Base-by-base conservation (phyloP, 2,329 filamentous ascomycete species). In the Apiospora kogelbergensis region DNA sequence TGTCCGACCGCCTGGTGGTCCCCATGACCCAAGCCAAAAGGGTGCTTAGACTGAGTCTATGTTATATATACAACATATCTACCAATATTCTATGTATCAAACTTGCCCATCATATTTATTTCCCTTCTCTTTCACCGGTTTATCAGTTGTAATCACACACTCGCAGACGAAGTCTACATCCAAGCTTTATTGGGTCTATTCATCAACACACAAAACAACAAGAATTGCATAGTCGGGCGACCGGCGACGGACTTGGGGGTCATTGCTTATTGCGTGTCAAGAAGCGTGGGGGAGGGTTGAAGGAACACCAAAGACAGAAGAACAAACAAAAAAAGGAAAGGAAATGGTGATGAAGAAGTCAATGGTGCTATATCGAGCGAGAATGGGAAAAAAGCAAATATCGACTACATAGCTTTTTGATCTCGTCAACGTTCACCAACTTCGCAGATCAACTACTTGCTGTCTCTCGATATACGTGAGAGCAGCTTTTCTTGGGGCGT, bases 1-100 rank as follows among this genome's bases (percentile, higher is more conserved):
- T 15, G 78, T 77, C 1, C 76, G 76, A 57, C 72, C 76, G 53
- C 26, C 26, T 40, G 53, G 42, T 44, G 68, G 65, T 10, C 67
- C 65, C 20, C 57, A 33, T 41, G 69, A 63, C 22, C 67, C 65
- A 46, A 41, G 57, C 60, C 67, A 20, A 33, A 60, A 60, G 53
- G 53, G 53, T 60, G 7, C 53, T 7, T 60, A 60, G 48, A 60
- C 53, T 60, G 53, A 17, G 17, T 60, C 17, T 60, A 37, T 60
- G 11, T 60, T 13, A 4, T 22, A 46, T 46, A 53, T 53, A 6
- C 46, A 53, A 37, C 53, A 68, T 24, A 41, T n/a, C 30, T 24
- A 46, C 30, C 45, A 48, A 48, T 15, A 37, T 53, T 48, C 24
- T 45, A 63, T 69, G 64, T 69, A 69, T 30, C 68, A 67, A 65